Evolutionary conservation across 441 rosid species (phyloP).

Genomic region (Oxalis stricta): DNA sequence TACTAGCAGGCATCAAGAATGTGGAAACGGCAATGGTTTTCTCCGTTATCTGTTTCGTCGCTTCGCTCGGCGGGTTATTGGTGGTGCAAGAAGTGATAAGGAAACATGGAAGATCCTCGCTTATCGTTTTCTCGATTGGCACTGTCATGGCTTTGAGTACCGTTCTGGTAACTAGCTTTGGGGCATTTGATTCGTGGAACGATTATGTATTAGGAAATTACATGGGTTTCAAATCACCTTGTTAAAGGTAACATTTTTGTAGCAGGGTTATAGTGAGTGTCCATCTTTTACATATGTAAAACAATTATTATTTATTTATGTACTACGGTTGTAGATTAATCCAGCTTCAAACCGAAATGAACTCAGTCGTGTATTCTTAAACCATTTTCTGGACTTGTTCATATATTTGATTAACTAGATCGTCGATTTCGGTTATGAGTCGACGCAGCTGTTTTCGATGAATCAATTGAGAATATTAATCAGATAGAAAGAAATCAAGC

Average conservation of each 20-base stretch:
- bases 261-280: too few species aligned
- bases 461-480: too few species aligned
- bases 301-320: too few species aligned
- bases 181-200: slow-evolving; percentile 57
- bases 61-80: slow-evolving; percentile 56
- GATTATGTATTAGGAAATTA: slow-evolving; percentile 43
- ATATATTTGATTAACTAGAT: too few species aligned
- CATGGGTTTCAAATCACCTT: slow-evolving; percentile 77
- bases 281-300: too few species aligned
- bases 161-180: slow-evolving; percentile 56
- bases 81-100: slow-evolving; percentile 51
- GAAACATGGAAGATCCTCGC: slow-evolving; percentile 63
- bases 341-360: too few species aligned
- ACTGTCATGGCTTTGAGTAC: slow-evolving; percentile 72
- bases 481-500: too few species aligned
- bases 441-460: too few species aligned
- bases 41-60: slow-evolving; percentile 32
- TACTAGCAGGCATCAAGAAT: slow-evolving; percentile 62
- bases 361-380: too few species aligned
- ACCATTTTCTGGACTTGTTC: too few species aligned
- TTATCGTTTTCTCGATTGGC: slow-evolving; percentile 69
- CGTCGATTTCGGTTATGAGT: too few species aligned
- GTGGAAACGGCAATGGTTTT: slow-evolving; percentile 23
- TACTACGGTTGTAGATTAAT: too few species aligned
- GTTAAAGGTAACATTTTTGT: slow-evolving; percentile 24